Base-by-base conservation (phyloP, 257 asterid species). In the Solanum bulbocastanum region DNA sequence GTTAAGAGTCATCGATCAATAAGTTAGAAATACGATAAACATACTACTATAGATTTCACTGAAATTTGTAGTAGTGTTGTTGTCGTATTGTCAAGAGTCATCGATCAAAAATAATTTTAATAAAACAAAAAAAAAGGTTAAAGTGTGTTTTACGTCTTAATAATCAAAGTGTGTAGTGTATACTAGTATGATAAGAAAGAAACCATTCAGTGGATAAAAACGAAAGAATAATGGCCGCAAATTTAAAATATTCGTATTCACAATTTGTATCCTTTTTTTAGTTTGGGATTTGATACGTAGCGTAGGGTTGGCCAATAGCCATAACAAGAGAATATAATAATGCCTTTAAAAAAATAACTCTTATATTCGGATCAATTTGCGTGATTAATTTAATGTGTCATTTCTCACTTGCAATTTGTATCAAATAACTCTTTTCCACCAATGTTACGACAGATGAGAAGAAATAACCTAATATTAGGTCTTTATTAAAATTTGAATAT, bases 241-340 rank as follows among this genome's bases (percentile, higher is more conserved):
- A 62, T 46, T 87, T 42, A 14, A 87, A 75, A 42, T 73, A 56
- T 87, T 84, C 84, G 76, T 89, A 85, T 44, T 72, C 83, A 75
- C 42, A 36, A 81, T 75, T 89, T 25, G 88, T 36, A 42, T 37
- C 65, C 62, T 72, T 85, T 32, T 35, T 75, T 69, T 52, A 0
- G 68, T 35, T 14, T 65, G 78, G 40, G 72, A 46, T 58, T 87
- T 46, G 90, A 39, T 88, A 40, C 30, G 83, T 85, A 82, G 86
- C 37, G 60, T 85, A 86, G 87, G 90, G 87, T 87, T 85, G 91
- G 89, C 86, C 84, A 60, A 35, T 85, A 10, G 90, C 87, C 87
- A 81, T 81, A 71, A 85, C 40, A 78, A 36, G 20, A 40, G 86
- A 86, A 85, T 66, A 23, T 33, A 27, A 87, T 83, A 89, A 37